Conservation (phyloP, 2,329 filamentous ascomycete genomes). For the Colletotrichum sansevieriae region DNA sequence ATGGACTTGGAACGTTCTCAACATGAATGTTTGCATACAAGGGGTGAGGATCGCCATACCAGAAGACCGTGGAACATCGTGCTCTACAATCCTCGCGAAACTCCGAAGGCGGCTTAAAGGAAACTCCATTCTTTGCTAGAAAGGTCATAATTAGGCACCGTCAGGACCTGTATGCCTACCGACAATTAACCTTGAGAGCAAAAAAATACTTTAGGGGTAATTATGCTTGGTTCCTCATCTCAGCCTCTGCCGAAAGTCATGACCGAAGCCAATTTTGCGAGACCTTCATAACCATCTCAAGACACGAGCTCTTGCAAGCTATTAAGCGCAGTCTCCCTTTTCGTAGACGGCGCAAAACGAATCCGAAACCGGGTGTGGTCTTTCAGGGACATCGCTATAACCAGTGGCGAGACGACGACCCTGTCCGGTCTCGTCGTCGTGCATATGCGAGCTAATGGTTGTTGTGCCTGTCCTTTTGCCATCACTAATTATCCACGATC, state of each 20-base stretch:
- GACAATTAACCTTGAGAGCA: neutral
- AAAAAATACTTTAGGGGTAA: neutral
- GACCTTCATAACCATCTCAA: neutral
- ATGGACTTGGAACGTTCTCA: neutral
- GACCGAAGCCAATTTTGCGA: neutral
- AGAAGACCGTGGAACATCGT: neutral
- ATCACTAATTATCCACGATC: too few relatives aligned
- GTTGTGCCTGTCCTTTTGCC: too few relatives aligned
- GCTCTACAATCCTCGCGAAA: neutral
- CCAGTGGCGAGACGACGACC: neutral
- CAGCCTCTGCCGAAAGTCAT: rapidly evolving
- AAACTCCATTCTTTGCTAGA: neutral
- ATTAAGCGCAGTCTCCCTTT: rapidly evolving
- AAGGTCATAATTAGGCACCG: neutral
- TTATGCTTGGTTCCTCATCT: rapidly evolving
- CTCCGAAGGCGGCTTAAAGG: neutral
- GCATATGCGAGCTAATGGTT: neutral
- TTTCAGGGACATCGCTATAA: neutral
- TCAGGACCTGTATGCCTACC: neutral
- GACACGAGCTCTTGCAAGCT: rapidly evolving
- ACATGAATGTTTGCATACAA: neutral
- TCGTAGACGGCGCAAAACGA: neutral
- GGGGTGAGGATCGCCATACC: rapidly evolving
- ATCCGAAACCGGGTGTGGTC: neutral
- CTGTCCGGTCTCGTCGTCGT: neutral